Base-by-base conservation (phyloP, 2,329 filamentous ascomycete species). In the Neofusicoccum laricinum region DNA sequence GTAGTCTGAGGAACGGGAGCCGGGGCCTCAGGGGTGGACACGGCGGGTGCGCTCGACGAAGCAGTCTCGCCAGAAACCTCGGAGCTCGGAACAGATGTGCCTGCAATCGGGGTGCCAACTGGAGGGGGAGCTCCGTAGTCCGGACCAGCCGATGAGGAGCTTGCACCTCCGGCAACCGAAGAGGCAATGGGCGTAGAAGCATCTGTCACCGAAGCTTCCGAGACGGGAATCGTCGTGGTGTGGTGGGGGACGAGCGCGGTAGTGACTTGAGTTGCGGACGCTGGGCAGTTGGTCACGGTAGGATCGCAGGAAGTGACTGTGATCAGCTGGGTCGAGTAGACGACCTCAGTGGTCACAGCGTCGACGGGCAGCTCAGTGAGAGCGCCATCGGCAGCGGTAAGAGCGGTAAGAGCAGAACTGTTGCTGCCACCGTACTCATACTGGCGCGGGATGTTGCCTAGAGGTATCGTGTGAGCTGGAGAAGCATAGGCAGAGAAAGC, bases 221-320 rank as follows among this genome's bases (percentile, higher is more conserved):
- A 45, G 41, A 45, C 41, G 25, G 55, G 11, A 45, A 59, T 45
- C n/a, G 55, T 59, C 19, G 55, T 59, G 25, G 55, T 59, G 41
- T 59, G 55, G 30, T 59, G 55, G 21, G 55, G 55, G 6, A 59
- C 55, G 11, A 59, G 55, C 1, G 41, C 46, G 15, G 55, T 59
- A n/a, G 55, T 14, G 30, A 59, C 15, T 3, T 36, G 40, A n/a
- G 55, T 59, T 4, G 55, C 55, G 15, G 55, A 59, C 6, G 68
- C 68, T 2, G 71, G 68, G 55, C 67, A 69, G 63, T 70, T 67
- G 21, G 61, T 63, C 25, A 63, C 50, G 2, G 38, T 45, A n/a
- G 61, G 6, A 25, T 51, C 61, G 30, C 61, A 59, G n/a, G 55
- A 59, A 7, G 55, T 59, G 11, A 59, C 40, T 12, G 61, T 63